phyloP scores from a whole-genome alignment of 2,329 filamentous ascomycete genomes.

The Talaromyces sp. region DNA sequence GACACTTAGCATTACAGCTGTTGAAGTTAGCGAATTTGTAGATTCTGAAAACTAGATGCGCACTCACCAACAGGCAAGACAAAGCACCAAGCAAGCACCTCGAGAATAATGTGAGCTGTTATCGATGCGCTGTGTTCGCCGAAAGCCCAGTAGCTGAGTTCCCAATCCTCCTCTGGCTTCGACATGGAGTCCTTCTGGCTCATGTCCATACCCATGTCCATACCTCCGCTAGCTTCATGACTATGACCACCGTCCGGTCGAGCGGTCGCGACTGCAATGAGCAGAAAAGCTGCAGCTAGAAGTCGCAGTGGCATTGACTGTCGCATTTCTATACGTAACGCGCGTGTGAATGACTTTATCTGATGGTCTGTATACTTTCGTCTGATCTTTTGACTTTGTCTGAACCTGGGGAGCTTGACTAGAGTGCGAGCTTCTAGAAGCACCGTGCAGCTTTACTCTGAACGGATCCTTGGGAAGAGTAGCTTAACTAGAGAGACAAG shows the following conservation, averaged over 20 bases:
- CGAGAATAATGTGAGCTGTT: slow-evolving; percentile 67
- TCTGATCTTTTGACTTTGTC: neutral
- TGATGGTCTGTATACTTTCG: neutral
- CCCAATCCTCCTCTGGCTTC: slow-evolving; percentile 24
- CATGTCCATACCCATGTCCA: slow-evolving; percentile 30
- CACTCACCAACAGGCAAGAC: slow-evolving; percentile 67
- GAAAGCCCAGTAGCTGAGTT: slow-evolving; percentile 43
- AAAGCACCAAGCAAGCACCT: slow-evolving; percentile 70
- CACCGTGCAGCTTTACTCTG: neutral
- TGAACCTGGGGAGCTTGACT: neutral
- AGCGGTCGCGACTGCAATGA: slow-evolving; percentile 31
- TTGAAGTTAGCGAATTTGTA: slow-evolving; percentile 12
- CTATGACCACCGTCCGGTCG: slow-evolving; percentile 28
- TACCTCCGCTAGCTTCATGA: slow-evolving; percentile 25
- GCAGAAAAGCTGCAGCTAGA: slow-evolving; percentile 26
- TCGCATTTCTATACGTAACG: neutral
- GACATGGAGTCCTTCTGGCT: slow-evolving; percentile 21
- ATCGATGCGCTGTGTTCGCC: slow-evolving; percentile 48
- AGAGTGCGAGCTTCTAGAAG: neutral
- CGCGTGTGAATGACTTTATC: neutral
- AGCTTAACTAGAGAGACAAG: neutral
- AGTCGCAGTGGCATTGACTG: slow-evolving; percentile 15
- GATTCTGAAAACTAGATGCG: neutral
- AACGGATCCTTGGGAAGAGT: neutral
- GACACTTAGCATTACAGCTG: slow-evolving; percentile 82